These are phyloP conservation scores for Beauveria varroae DNA, from an alignment of 2,329 filamentous ascomycete species.

Conservation along the genomic window DNA sequence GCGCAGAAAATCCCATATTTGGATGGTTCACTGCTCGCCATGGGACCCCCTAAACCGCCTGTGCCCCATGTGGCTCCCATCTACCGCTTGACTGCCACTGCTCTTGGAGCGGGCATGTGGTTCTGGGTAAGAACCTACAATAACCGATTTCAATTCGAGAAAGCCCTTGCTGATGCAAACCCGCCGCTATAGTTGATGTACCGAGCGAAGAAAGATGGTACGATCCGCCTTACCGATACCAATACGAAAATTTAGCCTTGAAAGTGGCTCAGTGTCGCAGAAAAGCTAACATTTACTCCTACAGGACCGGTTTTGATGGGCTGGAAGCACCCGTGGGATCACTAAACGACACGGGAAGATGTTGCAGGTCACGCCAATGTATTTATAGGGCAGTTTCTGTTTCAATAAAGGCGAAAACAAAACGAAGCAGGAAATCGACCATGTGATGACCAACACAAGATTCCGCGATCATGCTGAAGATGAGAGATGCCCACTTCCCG, in stretches of 20 bases:
- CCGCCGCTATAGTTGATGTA: conserved; percentile 68
- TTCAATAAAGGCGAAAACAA: not conserved
- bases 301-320: conserved; percentile 71
- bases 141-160: not conserved
- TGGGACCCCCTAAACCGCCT: conserved; percentile 32
- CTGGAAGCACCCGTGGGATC: conserved; percentile 95
- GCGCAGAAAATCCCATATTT: not conserved
- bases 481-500: not conserved
- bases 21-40: conserved; percentile 7
- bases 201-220: conserved; percentile 90
- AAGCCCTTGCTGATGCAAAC: not conserved
- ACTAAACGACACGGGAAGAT: conserved; percentile 43
- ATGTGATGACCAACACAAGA: too few relatives aligned
- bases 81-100: conserved; percentile 81
- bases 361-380: not conserved
- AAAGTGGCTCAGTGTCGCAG: not conserved
- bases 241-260: not conserved
- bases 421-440: not conserved
- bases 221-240: conserved; percentile 11
- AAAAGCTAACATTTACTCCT: not conserved
- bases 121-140: conserved; percentile 69
- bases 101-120: conserved; percentile 95
- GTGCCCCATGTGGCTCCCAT: conserved; percentile 48
- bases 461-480: too few relatives aligned
- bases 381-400: not conserved